phyloP scores from a whole-genome alignment of 371 early-diverging fungal genomes.

The Capillidium heterosporum region DNA sequence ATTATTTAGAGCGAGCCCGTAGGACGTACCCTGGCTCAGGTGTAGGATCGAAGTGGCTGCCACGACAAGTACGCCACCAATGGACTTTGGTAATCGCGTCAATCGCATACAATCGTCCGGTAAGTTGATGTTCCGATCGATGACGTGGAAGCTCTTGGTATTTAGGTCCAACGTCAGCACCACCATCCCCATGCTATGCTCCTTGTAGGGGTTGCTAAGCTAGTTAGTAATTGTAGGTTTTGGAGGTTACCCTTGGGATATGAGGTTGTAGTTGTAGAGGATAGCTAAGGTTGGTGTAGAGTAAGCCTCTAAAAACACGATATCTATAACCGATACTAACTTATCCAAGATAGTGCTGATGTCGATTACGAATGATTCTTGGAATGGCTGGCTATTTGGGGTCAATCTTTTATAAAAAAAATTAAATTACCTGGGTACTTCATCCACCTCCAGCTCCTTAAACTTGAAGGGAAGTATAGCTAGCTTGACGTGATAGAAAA shows the following conservation, averaged over 20 bases:
- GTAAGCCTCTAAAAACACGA: slow-evolving; percentile 77
- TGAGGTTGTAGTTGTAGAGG: slow-evolving; percentile 59
- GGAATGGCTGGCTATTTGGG: slow-evolving; percentile 26
- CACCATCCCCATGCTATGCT: slow-evolving; percentile 57
- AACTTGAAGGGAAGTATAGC: slow-evolving; percentile 83
- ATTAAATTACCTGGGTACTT: slow-evolving; percentile 18
- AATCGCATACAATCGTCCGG: slow-evolving; percentile 65
- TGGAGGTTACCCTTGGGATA: slow-evolving; percentile 69
- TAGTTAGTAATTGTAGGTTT: not conserved
- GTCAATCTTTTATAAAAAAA: too few relatives aligned
- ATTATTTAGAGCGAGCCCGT: not conserved
- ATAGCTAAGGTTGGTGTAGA: slow-evolving; percentile 89
- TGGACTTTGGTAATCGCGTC: slow-evolving; percentile 59
- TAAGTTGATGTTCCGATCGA: slow-evolving; percentile 53
- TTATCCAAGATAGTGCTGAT: slow-evolving; percentile 21
- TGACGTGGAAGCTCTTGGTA: slow-evolving; percentile 52
- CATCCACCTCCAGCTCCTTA: slow-evolving; percentile 17
- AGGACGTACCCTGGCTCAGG: slow-evolving; percentile 49
- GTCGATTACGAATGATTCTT: slow-evolving; percentile 66
- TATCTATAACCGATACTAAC: slow-evolving; percentile 68
- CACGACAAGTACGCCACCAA: slow-evolving; percentile 72
- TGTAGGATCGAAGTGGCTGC: slow-evolving; percentile 66
- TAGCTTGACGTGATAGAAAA: slow-evolving; percentile 68
- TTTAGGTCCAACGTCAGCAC: slow-evolving; percentile 74
- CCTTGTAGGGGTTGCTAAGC: not conserved